A percentile compares a stretch with the other conserved stretches of the same genome.
phyloP scores from a whole-genome alignment of 345 rosid genomes.

The Cardamine occulta region DNA sequence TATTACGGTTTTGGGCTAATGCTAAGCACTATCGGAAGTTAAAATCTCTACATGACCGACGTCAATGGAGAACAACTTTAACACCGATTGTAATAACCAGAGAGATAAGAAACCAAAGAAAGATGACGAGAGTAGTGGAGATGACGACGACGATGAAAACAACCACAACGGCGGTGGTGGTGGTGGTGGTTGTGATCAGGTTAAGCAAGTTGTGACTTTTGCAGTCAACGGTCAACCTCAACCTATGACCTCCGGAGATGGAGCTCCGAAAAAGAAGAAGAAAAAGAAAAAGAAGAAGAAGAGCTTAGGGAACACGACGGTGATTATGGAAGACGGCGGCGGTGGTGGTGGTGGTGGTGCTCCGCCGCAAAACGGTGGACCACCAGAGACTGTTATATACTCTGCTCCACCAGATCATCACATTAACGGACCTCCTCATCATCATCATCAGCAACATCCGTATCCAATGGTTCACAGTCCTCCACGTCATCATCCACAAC shows the following conservation, averaged over 20 bases:
- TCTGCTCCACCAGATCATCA: slow-evolving; percentile 42
- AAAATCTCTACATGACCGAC: no score
- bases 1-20: no score
- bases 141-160: slow-evolving; percentile 48
- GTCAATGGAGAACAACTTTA: slow-evolving; percentile 29
- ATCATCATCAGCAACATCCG: slow-evolving; percentile 22
- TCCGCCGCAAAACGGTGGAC: slow-evolving; percentile 37
- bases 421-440: neutral
- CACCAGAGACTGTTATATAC: slow-evolving; percentile 48
- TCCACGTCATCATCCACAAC: slow-evolving; percentile 48
- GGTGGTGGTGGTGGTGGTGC: slow-evolving; percentile 11
- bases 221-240: slow-evolving; percentile 46
- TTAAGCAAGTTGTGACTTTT: slow-evolving; percentile 44
- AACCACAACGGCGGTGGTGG: slow-evolving; percentile 16
- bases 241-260: slow-evolving; percentile 28
- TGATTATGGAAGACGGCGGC: slow-evolving; percentile 25
- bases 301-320: slow-evolving; percentile 29
- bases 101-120: slow-evolving; percentile 53
- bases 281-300: slow-evolving; percentile 64
- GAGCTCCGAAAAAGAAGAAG: slow-evolving; percentile 68
- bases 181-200: slow-evolving; percentile 30
- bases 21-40: no score
- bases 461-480: slow-evolving; percentile 48
- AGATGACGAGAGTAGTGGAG: slow-evolving; percentile 45
- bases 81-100: slow-evolving; percentile 31